Percentiles rank a stretch among this genome's conserved stretches.
Evolutionary conservation across 2,329 filamentous ascomycete species (phyloP).

Genomic region (Paecilomyces dactylethromorphus): DNA sequence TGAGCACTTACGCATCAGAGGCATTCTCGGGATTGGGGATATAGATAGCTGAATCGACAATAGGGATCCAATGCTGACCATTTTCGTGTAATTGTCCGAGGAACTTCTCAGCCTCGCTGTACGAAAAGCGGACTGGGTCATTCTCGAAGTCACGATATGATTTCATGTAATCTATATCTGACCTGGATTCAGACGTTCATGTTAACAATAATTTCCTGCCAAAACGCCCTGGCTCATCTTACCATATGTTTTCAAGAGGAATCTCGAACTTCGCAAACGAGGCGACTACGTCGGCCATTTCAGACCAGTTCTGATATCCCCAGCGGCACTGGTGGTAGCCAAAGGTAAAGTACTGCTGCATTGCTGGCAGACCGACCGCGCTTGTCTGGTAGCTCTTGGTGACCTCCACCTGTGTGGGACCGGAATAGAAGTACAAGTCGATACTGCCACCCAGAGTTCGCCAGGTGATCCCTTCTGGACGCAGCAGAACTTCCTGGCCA

Average conservation of each 20-base stretch:
- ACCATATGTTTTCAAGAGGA: slow-evolving; percentile 48
- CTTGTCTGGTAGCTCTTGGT: slow-evolving; percentile 64
- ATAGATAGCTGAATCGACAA: slow-evolving; percentile 62
- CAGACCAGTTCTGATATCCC: slow-evolving; percentile 70
- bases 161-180: slow-evolving; percentile 54
- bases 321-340: slow-evolving; percentile 80
- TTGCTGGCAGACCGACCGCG: slow-evolving; percentile 62
- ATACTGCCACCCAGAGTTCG: slow-evolving; percentile 67
- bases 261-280: slow-evolving; percentile 51
- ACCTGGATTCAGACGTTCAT: slow-evolving; percentile 7
- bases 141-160: slow-evolving; percentile 54
- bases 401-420: slow-evolving; percentile 61
- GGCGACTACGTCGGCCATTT: slow-evolving; percentile 53
- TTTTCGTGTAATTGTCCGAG: slow-evolving; percentile 47
- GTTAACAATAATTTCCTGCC: neutral
- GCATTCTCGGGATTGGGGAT: slow-evolving; percentile 64
- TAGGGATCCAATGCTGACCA: slow-evolving; percentile 54
- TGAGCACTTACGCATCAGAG: slow-evolving; percentile 52
- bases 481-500: slow-evolving; percentile 64
- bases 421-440: slow-evolving; percentile 73
- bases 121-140: slow-evolving; percentile 47
- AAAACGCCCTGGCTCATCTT: neutral
- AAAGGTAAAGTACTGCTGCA: slow-evolving; percentile 77
- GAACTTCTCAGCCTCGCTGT: slow-evolving; percentile 45
- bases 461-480: slow-evolving; percentile 62